Evolutionary conservation across 2,329 filamentous ascomycete species (phyloP), one percentile per base, ranked within the genome.

Genomic region (Stenocarpella maydis): DNA sequence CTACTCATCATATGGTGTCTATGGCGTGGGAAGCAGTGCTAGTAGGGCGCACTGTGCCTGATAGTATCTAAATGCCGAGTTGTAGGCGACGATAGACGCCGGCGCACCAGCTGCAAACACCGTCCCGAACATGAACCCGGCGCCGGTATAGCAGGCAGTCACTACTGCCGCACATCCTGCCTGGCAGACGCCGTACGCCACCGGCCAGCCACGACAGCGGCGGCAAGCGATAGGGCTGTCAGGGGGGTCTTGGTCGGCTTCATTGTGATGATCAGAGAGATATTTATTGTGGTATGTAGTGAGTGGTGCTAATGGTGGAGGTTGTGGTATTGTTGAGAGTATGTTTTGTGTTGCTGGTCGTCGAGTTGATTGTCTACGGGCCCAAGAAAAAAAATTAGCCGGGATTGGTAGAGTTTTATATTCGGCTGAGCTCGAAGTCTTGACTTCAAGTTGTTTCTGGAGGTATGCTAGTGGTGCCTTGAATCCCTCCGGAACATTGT

Each of bases 101-200:
- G 49, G 50, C 3, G 39, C 41, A 17, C n/a, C 67, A 3, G 21
- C 6, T 1, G n/a, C n/a, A 17, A 21, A n/a, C 4, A 50, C 50
- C 2, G 21, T 55, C 8, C 67, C 58, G 4, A 69, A 39, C 3
- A 17, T 54, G 21, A 21, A 17, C 1, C 67, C 58, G 15, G 67
- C 67, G 1, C 7, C 49, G 3, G 41, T 8, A 37, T 69, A 65
- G 19, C 67, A 65, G 12, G 58, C 21, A 1, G 9, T 19, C 21
- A 50, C 49, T 8, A 50, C 17, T 14, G 19, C 15, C 3, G 50
- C 14, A 39, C 67, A 65, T 14, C 41, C 28, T 3, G 58, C 41
- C 49, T 55, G 60, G 28, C 67, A 69, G 1, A 55, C 39, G 4
- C 49, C 37, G 17, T 65, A 69, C 17, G 19, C 37, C 7, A 55